Conservation (phyloP, 2,329 filamentous ascomycete genomes). For the Hymenoscyphus fraxineus region DNA sequence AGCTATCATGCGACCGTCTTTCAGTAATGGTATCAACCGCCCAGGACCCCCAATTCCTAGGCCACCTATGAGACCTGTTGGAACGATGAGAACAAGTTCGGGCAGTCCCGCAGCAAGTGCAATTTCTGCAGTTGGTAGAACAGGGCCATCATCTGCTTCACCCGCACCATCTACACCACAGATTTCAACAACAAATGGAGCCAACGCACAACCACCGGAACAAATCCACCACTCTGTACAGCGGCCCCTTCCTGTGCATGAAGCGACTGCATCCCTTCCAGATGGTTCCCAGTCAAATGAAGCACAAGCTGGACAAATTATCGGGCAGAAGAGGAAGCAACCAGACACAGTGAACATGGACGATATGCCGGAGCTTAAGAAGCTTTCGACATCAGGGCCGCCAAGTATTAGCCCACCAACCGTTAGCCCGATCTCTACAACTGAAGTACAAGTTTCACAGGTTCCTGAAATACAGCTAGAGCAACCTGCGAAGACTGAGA, state of each 20-base stretch:
- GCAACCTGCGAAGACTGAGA: background rate
- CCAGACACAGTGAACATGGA: conserved; percentile 26
- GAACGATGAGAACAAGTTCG: conserved; percentile 26
- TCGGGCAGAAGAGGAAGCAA: conserved; percentile 23
- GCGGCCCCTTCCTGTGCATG: conserved; percentile 11
- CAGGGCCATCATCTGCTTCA: conserved; percentile 25
- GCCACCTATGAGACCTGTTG: conserved; percentile 31
- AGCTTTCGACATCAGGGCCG: conserved; percentile 20
- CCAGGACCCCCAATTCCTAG: conserved; percentile 24
- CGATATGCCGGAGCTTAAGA: conserved; percentile 26
- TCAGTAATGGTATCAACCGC: conserved; percentile 24
- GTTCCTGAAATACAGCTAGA: background rate
- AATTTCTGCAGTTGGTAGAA: conserved; percentile 20
- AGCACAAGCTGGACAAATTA: conserved; percentile 12
- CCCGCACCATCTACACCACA: conserved; percentile 19
- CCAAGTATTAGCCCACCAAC: conserved; percentile 14
- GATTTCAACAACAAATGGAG: conserved; percentile 8
- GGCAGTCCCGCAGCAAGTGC: conserved; percentile 24
- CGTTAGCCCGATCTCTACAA: background rate
- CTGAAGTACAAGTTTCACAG: background rate
- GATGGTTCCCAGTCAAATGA: conserved; percentile 8
- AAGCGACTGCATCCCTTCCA: conserved; percentile 16
- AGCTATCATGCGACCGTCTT: conserved; percentile 29
- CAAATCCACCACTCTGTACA: too few relatives aligned
- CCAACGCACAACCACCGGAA: conserved; percentile 9